Percentiles rank a stretch among this genome's conserved stretches.
These are phyloP conservation scores for Colletotrichum sp. DNA, from an alignment of 2,329 filamentous ascomycete genomes.

Conservation along the genomic window DNA sequence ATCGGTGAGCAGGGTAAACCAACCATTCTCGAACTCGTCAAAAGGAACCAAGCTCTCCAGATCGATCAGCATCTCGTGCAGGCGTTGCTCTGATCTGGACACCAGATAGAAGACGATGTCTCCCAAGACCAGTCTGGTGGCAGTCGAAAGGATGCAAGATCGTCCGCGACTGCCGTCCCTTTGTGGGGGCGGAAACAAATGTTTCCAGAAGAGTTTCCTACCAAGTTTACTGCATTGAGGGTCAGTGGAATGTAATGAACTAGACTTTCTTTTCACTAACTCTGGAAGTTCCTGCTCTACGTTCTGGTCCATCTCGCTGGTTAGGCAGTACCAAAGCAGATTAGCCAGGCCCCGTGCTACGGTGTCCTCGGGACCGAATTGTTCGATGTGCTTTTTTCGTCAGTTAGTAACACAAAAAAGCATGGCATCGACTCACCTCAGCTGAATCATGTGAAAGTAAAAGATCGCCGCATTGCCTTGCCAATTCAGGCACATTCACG, in stretches of 20 bases:
- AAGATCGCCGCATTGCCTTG: slow-evolving; percentile 32
- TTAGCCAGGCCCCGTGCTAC: slow-evolving; percentile 40
- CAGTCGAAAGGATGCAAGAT: slow-evolving; percentile 49
- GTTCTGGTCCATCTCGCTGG: not conserved
- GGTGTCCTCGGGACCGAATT: slow-evolving; percentile 33
- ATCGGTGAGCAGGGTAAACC: not conserved
- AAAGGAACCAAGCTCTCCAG: slow-evolving; percentile 57
- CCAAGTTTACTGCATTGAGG: slow-evolving; percentile 28
- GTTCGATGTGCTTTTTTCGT: slow-evolving; percentile 29
- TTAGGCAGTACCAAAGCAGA: slow-evolving; percentile 35
- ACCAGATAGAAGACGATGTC: slow-evolving; percentile 64
- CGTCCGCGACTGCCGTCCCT: slow-evolving; percentile 29
- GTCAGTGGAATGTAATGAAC: not conserved
- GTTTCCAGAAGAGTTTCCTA: slow-evolving; percentile 61
- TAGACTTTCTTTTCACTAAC: slow-evolving; percentile 22
- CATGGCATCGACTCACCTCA: slow-evolving; percentile 35
- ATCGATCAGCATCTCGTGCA: slow-evolving; percentile 55
- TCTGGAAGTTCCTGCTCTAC: slow-evolving; percentile 25
- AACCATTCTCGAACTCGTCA: slow-evolving; percentile 12
- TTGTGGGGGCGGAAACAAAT: slow-evolving; percentile 67
- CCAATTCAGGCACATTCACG: slow-evolving; percentile 26
- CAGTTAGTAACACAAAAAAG: not conserved
- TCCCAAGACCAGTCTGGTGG: slow-evolving; percentile 65
- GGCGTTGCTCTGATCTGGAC: slow-evolving; percentile 54
- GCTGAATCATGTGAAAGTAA: slow-evolving; percentile 44